Conservation (phyloP, 768 basidiomycete species). For the Tulasnella sp. region DNA sequence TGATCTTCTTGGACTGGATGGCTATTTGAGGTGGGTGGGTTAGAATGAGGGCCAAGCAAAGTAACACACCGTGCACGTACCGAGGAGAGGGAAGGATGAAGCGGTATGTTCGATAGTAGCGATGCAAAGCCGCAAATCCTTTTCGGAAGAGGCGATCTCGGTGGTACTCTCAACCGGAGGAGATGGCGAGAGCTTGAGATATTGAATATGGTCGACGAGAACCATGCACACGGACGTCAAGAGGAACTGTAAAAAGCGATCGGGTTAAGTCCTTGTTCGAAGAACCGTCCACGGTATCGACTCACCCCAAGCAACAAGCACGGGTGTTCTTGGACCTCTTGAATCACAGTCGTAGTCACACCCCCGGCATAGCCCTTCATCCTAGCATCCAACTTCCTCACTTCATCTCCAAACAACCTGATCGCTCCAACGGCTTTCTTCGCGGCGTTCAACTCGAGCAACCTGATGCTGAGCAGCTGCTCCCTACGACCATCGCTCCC, state of each 20-base stretch:
- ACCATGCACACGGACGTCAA: conserved; percentile 27
- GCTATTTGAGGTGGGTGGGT: not conserved
- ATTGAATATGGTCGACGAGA: conserved; percentile 15
- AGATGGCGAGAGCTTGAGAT: not conserved
- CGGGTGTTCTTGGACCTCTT: conserved; percentile 23
- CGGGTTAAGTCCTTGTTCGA: not conserved
- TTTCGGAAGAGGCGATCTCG: not conserved
- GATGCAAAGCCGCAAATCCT: conserved; percentile 5
- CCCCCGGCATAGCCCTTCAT: not conserved
- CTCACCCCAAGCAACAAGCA: conserved; percentile 25
- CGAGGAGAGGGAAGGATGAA: conserved; percentile 8
- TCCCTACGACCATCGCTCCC: not conserved
- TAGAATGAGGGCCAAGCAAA: not conserved
- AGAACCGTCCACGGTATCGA: not conserved
- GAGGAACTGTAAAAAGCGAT: conserved; percentile 20
- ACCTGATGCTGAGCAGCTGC: not conserved
- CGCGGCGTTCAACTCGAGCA: conserved; percentile 16
- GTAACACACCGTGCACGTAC: not conserved
- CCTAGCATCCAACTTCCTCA: conserved; percentile 18
- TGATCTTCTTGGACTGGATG: conserved; percentile 14
- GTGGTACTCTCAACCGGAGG: not conserved
- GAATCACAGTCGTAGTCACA: not conserved
- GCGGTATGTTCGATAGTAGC: conserved; percentile 22
- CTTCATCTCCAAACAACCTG: conserved; percentile 11
- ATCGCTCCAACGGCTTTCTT: not conserved